Conservation (phyloP, 2,329 filamentous ascomycete genomes). For the Trichophyton simii region DNA sequence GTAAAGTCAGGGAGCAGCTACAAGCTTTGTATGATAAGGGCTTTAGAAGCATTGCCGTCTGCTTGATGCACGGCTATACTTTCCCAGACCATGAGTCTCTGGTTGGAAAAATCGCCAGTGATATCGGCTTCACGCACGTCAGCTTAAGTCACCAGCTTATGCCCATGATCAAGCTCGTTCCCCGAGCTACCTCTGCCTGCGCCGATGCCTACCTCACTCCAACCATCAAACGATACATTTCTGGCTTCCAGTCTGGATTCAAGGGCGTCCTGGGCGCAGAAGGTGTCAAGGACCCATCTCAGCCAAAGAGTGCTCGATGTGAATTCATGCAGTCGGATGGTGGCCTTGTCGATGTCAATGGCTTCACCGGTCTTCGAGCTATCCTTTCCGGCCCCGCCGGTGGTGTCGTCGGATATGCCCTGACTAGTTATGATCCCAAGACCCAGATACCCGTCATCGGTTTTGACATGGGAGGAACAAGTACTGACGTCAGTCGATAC, state of each 20-base stretch:
- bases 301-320: slow-evolving; percentile 59
- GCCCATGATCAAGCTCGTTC: slow-evolving; percentile 78
- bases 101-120: slow-evolving; percentile 60
- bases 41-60: slow-evolving; percentile 73
- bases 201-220: slow-evolving; percentile 72
- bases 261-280: slow-evolving; percentile 64
- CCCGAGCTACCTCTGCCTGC: slow-evolving; percentile 62
- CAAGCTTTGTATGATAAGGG: slow-evolving; percentile 56
- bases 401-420: slow-evolving; percentile 80
- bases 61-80: slow-evolving; percentile 84
- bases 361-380: slow-evolving; percentile 70
- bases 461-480: slow-evolving; percentile 88
- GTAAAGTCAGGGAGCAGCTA: slow-evolving; percentile 45
- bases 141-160: slow-evolving; percentile 69
- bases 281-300: slow-evolving; percentile 55
- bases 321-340: slow-evolving; percentile 94
- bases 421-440: slow-evolving; percentile 70
- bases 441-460: slow-evolving; percentile 75
- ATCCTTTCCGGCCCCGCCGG: slow-evolving; percentile 87
- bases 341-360: slow-evolving; percentile 38
- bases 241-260: slow-evolving; percentile 68
- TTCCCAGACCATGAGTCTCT: slow-evolving; percentile 75
- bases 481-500: slow-evolving; percentile 78
- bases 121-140: slow-evolving; percentile 74
- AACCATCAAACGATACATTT: slow-evolving; percentile 63